Conservation (phyloP, 2,329 filamentous ascomycete genomes). For the Colletotrichum filicis region DNA sequence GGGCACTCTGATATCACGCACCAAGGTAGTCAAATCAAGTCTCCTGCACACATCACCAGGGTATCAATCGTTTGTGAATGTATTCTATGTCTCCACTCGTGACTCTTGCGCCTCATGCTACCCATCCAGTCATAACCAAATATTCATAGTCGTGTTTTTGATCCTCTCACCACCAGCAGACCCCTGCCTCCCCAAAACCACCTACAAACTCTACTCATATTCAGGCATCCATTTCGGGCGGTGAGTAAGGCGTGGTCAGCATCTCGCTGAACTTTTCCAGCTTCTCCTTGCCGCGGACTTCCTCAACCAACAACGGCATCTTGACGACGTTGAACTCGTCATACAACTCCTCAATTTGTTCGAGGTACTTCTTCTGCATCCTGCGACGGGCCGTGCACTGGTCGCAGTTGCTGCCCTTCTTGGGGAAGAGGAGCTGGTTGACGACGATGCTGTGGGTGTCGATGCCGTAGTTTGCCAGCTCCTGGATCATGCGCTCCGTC, state of each 20-base stretch:
- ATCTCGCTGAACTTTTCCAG: constrained; percentile 91
- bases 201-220: no score
- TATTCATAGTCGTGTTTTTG: constrained; percentile 22
- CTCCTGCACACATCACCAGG: constrained; percentile 29
- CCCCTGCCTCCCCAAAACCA: neutral
- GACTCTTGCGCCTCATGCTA: constrained; percentile 27
- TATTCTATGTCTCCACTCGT: constrained; percentile 31
- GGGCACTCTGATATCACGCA: constrained; percentile 16
- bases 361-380: constrained; percentile 99
- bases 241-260: constrained; percentile 80
- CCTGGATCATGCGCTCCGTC: constrained; percentile 99
- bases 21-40: constrained; percentile 24
- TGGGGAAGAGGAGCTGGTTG: constrained; percentile 96
- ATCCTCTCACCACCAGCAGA: neutral
- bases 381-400: constrained; percentile 95
- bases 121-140: constrained; percentile 22
- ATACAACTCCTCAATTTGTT: constrained; percentile 98
- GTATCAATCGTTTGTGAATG: constrained; percentile 36
- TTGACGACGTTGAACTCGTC: constrained; percentile 99
- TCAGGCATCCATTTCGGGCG: constrained; percentile 58
- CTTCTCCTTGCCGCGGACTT: constrained; percentile 94
- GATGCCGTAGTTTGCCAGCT: constrained; percentile 91
- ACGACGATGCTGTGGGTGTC: constrained; percentile 98
- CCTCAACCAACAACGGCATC: constrained; percentile 96
- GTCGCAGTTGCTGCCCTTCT: constrained; percentile 85